Conservation (phyloP, 768 basidiomycete species). For the Rhodocollybia butyracea region DNA sequence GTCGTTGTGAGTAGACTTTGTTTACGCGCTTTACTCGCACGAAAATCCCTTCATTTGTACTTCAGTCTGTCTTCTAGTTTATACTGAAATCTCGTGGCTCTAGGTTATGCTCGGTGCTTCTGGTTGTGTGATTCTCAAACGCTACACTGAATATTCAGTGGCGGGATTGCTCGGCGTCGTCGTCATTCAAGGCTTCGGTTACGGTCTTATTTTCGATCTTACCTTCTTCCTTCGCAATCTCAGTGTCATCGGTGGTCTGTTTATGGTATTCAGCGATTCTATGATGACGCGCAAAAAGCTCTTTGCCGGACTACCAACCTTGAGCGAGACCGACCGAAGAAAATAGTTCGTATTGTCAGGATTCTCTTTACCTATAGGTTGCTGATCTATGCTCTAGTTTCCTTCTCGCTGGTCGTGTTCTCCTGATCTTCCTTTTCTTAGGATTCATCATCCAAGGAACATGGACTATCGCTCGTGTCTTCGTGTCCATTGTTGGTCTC, state of each 20-base stretch:
- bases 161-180: slow-evolving; percentile 89
- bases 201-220: slow-evolving; percentile 98
- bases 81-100: slow-evolving; percentile 1
- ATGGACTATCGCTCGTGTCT: slow-evolving; percentile 83
- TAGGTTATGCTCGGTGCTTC: slow-evolving; percentile 91
- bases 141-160: slow-evolving; percentile 85
- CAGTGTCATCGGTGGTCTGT: slow-evolving; percentile 93
- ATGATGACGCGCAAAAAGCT: slow-evolving; percentile 83
- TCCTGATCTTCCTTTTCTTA: slow-evolving; percentile 98
- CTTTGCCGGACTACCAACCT: slow-evolving; percentile 86
- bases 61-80: not conserved
- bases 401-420: slow-evolving; percentile 93
- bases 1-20: slow-evolving; percentile 65
- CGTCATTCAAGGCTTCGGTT: slow-evolving; percentile 94
- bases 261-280: slow-evolving; percentile 99
- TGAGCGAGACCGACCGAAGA: slow-evolving; percentile 94
- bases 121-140: slow-evolving; percentile 80
- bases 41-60: not conserved
- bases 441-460: slow-evolving; percentile 94
- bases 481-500: slow-evolving; percentile 88
- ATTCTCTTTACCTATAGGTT: not conserved
- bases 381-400: slow-evolving; percentile 51
- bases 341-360: slow-evolving; percentile 75
- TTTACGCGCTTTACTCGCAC: not conserved
- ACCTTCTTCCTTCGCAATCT: slow-evolving; percentile 99